Base-by-base conservation (phyloP, 2,329 filamentous ascomycete species). In the Venturia asperata region DNA sequence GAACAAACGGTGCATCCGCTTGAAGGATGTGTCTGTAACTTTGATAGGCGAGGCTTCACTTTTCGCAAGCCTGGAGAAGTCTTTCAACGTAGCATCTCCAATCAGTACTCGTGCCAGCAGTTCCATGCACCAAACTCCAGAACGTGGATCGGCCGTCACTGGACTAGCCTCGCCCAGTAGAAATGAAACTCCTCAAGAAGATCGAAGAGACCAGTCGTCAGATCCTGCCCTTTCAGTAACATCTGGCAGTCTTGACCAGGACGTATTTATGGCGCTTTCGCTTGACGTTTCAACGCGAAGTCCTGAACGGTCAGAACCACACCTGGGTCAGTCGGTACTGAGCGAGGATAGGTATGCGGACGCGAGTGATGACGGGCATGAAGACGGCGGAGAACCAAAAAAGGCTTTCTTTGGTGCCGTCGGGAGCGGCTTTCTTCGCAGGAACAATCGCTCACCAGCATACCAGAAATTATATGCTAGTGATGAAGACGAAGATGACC, bases 281-380 rank as follows among this genome's bases (percentile, higher is more conserved):
- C 17, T 37, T 37, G 52, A 34, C 9, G 52, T 15, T 6, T 58
- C 52, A 58, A 58, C 52, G 5, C 52, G 30, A 6, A 37, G 15
- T n/a, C 17, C n/a, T 9, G 52, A 58, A 30, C 30, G 30, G 15
- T 58, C 52, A 58, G 52, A 58, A 37, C 30, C 17, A 17, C n/a
- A 58, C 17, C 11, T 62, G 21, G 17, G 27, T 19, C 39, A 62
- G 19, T 58, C 52, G n/a, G 52, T 58, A 17, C 71, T 70, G 39
- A 77, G 77, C 64, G 74, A 76, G 47, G 76, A 78, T 66, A 69
- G 75, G 24, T 78, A 77, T 69, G 75, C 77, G 24, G 76, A 79
- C 69, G 76, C 76, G 47, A 70, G 68, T 24, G 75, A 75, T n/a
- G 74, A 77, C 24, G 72, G 76, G 30, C 72, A 72, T 15, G 63